Evolutionary conservation across 495 filamentous ascomycete species (phyloP).

Genomic region (Cercophora sp.): DNA sequence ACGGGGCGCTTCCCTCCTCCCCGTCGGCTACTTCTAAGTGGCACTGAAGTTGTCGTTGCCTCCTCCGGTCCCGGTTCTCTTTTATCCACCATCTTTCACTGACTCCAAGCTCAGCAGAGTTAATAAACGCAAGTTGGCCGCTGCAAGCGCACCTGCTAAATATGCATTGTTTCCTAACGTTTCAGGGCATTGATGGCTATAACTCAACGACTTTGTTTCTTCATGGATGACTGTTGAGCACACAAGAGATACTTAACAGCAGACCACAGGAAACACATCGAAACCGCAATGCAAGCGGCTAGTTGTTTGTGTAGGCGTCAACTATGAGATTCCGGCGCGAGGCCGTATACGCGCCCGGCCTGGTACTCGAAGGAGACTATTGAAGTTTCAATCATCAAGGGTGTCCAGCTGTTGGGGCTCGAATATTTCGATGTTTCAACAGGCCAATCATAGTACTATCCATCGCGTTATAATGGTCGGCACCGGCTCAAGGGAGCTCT

Average conservation of each 20-base stretch:
- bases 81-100: background rate
- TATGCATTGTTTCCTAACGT: background rate
- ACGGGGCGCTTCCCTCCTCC: too few species aligned
- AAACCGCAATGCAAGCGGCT: slow-evolving; percentile 1
- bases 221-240: background rate
- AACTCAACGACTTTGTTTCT: too few species aligned
- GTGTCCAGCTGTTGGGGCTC: background rate
- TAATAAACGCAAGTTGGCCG: background rate
- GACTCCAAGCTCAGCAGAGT: background rate
- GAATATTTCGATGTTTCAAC: slow-evolving; percentile 1
- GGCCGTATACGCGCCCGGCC: too few species aligned
- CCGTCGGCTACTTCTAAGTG: too few species aligned
- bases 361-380: too few species aligned
- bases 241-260: background rate
- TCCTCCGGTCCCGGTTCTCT: background rate
- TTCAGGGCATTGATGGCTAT: too few species aligned
- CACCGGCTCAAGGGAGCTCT: too few species aligned
- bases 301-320: background rate
- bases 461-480: too few species aligned
- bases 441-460: too few species aligned
- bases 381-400: too few species aligned
- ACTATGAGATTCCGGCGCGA: background rate
- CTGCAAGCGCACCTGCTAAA: too few species aligned
- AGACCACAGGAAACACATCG: background rate
- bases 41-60: background rate